Evolutionary conservation across 2,329 filamentous ascomycete genomes (phyloP), one percentile per base, ranked within the genome.

Genomic region (Diaporthe amygdali): DNA sequence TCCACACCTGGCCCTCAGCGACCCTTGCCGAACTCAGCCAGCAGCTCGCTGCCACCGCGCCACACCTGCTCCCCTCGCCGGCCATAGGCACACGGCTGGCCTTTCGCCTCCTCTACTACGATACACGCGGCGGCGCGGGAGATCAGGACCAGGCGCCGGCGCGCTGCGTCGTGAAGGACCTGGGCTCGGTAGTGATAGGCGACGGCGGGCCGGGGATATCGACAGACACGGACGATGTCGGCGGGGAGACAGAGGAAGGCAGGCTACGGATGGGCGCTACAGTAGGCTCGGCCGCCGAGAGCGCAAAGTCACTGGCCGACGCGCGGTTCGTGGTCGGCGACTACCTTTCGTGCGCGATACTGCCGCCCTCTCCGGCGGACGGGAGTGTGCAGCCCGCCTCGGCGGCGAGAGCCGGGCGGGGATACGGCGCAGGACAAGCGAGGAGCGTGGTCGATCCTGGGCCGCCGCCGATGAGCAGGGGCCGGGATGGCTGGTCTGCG

Each of bases 311-410:
- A 10, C 82, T 98, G 39, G 86, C 86, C 46, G 94, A 97, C 68
- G 91, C 89, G 41, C 89, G 92, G 27, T 97, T 97, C 77, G 92
- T 97, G 14, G 92, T 96, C 73, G 96, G 96, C 0, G 96, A 98
- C 81, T 97, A 93, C 78, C 87, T 98, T 49, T 92, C 92, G 71
- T 96, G 94, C 79, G 93, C 94, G 6, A 91, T 97, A 72, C 84
- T 96, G 69, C 91, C 94, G 51, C 94, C 94, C 0, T 83, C 93
- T 32, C 84, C 89, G 39, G 92, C 96, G 12, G 78, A 77, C 79
- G 95, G 95, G 0, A 89, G 89, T 39, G 91, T 97, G 47, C 91
- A 91, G 52, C 90, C 93, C 12, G 84, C 88, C n/a, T 84, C 87
- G 15, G 84, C 84, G 27, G 84, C 86, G 34, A 81, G 84, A 41